Percentiles rank a stretch among this genome's conserved stretches.
Evolutionary conservation across 1,284 basidiomycete species (phyloP).

Genomic region (Thecaphora thlaspeos): DNA sequence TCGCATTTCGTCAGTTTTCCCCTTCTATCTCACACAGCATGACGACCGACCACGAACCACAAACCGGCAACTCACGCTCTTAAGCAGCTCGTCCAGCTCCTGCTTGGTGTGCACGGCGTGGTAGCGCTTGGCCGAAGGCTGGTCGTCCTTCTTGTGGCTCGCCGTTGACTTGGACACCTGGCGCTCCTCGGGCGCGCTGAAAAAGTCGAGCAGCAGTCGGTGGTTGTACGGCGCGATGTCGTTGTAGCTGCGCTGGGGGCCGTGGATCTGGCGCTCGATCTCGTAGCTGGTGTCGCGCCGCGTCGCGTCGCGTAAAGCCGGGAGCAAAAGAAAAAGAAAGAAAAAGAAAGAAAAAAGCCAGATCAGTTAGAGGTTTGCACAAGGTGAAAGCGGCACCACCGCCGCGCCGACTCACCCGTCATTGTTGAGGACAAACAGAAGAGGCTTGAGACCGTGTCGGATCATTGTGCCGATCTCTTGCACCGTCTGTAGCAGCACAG

Average conservation of each 20-base stretch:
- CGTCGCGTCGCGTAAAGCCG: no score
- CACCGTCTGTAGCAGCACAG: no score
- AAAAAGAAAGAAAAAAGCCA: no score
- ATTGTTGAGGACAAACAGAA: slow-evolving; percentile 84
- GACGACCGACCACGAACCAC: no score
- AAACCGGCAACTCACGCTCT: slow-evolving; percentile 58
- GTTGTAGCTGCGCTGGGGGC: slow-evolving; percentile 61
- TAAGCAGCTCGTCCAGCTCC: slow-evolving; percentile 68
- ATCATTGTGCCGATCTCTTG: slow-evolving; percentile 74
- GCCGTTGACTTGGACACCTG: slow-evolving; percentile 38
- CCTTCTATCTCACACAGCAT: no score
- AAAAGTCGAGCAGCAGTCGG: slow-evolving; percentile 38
- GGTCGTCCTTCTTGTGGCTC: slow-evolving; percentile 60
- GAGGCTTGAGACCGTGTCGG: slow-evolving; percentile 68
- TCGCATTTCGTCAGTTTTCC: no score
- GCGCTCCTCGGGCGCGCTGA: slow-evolving; percentile 56
- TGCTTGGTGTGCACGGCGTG: slow-evolving; percentile 68
- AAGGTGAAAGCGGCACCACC: no score
- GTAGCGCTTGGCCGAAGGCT: slow-evolving; percentile 63
- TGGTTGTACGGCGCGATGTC: slow-evolving; percentile 41
- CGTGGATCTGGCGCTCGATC: slow-evolving; percentile 79
- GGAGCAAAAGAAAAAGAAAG: no score
- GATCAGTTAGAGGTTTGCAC: no score
- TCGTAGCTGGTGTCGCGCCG: slow-evolving; percentile 21
- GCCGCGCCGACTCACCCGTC: slow-evolving; percentile 64